Conservation (phyloP, 148 eudicot genomes). For the Rhododendron griersonianum region DNA sequence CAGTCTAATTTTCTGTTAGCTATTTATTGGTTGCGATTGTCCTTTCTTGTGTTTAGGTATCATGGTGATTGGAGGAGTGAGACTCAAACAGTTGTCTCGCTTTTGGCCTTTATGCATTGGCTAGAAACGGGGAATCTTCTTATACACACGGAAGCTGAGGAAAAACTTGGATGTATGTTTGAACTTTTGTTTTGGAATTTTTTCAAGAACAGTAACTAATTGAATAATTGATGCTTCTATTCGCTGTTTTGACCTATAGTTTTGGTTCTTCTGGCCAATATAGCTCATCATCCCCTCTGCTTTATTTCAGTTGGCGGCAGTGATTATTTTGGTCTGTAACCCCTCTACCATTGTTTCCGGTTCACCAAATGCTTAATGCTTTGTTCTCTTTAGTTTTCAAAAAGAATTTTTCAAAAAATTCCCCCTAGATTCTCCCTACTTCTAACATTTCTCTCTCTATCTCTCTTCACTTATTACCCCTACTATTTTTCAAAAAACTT, state of each 20-base stretch:
- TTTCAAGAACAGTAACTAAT: not conserved
- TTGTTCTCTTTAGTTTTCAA: too few species aligned
- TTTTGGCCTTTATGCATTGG: slow-evolving; percentile 93
- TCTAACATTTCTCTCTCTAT: too few species aligned
- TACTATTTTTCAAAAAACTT: too few species aligned
- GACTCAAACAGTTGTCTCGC: slow-evolving; percentile 70
- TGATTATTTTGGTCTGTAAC: not conserved
- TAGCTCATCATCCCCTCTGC: not conserved
- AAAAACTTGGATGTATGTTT: slow-evolving; percentile 76
- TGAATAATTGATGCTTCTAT: not conserved
- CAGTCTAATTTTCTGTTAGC: not conserved
- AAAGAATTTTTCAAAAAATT: too few species aligned
- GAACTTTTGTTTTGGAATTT: not conserved
- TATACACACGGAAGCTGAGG: slow-evolving; percentile 77
- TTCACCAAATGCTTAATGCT: not conserved
- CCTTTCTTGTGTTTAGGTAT: slow-evolving; percentile 40
- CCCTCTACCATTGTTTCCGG: not conserved
- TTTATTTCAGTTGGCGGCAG: not conserved
- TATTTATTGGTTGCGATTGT: not conserved
- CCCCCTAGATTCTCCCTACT: too few species aligned
- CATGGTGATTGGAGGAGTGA: slow-evolving; percentile 94
- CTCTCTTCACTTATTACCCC: too few species aligned
- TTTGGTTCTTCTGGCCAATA: slow-evolving; percentile 1
- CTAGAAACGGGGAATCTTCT: slow-evolving; percentile 84
- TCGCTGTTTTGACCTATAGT: not conserved